phyloP scores from a whole-genome alignment of 2,329 filamentous ascomycete genomes.

The Arthrocladium fulminans region DNA sequence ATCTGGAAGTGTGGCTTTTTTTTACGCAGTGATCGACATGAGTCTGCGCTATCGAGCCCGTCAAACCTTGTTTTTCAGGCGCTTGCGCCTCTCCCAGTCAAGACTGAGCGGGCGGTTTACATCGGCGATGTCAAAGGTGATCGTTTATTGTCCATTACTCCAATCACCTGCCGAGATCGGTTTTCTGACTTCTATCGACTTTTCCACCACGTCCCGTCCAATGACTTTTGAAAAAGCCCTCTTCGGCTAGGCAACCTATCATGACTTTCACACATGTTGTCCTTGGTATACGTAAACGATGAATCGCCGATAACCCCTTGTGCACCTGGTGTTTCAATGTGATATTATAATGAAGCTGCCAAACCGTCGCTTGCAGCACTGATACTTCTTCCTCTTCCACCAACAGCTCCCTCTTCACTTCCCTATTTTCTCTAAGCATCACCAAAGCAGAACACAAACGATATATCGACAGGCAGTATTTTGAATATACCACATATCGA shows the following conservation, averaged over 20 bases:
- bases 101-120: background rate
- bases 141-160: constrained; percentile 1
- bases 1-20: no score
- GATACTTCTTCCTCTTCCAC: background rate
- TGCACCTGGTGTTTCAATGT: background rate
- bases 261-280: background rate
- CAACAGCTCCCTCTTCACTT: background rate
- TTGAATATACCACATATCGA: background rate
- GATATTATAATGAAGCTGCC: no score
- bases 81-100: background rate
- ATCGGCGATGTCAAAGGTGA: background rate
- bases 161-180: background rate
- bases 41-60: no score
- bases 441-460: no score
- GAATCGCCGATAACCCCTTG: background rate
- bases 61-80: background rate
- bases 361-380: background rate
- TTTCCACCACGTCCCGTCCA: background rate
- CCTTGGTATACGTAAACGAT: background rate
- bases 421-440: background rate
- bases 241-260: background rate
- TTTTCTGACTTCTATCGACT: background rate
- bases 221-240: background rate
- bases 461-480: background rate
- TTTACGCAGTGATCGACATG: no score